Conservation (phyloP, 2,329 filamentous ascomycete genomes). For the Xylariaceae sp. region DNA sequence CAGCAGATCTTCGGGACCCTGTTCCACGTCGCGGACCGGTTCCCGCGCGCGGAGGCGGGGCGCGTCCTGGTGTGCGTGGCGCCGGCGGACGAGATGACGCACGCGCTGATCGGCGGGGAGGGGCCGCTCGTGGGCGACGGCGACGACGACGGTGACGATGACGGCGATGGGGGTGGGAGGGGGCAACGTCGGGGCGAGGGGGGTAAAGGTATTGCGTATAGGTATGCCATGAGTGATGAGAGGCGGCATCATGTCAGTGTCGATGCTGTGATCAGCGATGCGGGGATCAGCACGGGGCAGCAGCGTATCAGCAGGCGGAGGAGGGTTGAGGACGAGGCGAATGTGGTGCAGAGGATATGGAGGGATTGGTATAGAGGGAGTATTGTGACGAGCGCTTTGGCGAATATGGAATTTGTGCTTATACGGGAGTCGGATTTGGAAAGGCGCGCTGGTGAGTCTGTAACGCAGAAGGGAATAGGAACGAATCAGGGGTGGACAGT, state of each 20-base stretch:
- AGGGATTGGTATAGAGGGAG: conserved; percentile 40
- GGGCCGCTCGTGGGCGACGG: conserved; percentile 13
- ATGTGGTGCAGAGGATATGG: conserved; percentile 45
- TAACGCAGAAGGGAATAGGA: neutral
- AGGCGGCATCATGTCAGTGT: neutral
- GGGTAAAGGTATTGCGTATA: neutral
- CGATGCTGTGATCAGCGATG: neutral
- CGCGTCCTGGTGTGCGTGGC: conserved; percentile 38
- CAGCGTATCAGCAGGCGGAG: neutral
- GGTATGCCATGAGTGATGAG: neutral
- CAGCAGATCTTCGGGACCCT: conserved; percentile 44
- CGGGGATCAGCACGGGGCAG: neutral
- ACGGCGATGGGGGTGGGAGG: neutral
- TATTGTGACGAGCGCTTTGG: conserved; percentile 35
- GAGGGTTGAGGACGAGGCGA: conserved; percentile 13
- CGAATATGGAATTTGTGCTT: conserved; percentile 39
- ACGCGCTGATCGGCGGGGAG: conserved; percentile 23
- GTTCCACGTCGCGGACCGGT: conserved; percentile 45
- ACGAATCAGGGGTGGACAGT: neutral
- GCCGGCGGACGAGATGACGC: conserved; percentile 30
- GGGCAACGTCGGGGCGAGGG: neutral
- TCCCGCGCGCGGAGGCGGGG: conserved; percentile 26
- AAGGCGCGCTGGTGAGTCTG: neutral
- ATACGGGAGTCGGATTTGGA: conserved; percentile 39
- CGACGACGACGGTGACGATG: neutral